Base-by-base conservation (phyloP, 371 early-diverging fungal species). In the Circinella minor region DNA sequence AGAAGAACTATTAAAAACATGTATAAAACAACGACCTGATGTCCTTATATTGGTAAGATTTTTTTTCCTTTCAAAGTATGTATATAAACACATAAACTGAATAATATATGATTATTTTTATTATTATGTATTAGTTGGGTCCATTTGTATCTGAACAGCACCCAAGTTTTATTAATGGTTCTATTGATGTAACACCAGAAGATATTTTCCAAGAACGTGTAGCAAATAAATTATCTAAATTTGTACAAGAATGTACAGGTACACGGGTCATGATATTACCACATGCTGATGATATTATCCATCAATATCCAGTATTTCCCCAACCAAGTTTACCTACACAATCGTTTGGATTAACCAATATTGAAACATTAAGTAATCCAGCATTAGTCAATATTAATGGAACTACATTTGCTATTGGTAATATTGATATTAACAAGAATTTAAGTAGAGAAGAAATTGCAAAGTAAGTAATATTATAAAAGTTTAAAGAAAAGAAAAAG, bases 361-460 rank as follows among this genome's bases (percentile, higher is more conserved):
- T 90, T n/a, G 74, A 77, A n/a, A 81, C 88, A 36, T 76, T 94
- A 20, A 89, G 92, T 43, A 98, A 98, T 73, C 98, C 98, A 17
- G 89, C 89, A 5, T 91, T 90, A 68, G 84, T 96, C 55, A 74
- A 82, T 5, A 81, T 96, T 71, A 95, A 98, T 74, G 96, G 95
- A 63, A 79, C 90, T 51, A 81, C 86, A 5, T 76, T 96, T 74
- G 92, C 91, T 1, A 75, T 93, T 36, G 88, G 86, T 55, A 92
- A 89, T 17, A 81, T 86, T 37, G 97, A 98, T 74, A 77, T 88
- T 13, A 68, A 95, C 59, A 82, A 88, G 65, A 87, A 90, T 54
- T 61, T 96, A 20, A 82, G 84, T 38, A 77, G 75, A 38, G 89
- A 92, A 67, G 95, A 93, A 68, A 74, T 91, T 27, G 75, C 85